Conservation (phyloP, 2,329 filamentous ascomycete species). For the Chrysoporthe austroafricana region DNA sequence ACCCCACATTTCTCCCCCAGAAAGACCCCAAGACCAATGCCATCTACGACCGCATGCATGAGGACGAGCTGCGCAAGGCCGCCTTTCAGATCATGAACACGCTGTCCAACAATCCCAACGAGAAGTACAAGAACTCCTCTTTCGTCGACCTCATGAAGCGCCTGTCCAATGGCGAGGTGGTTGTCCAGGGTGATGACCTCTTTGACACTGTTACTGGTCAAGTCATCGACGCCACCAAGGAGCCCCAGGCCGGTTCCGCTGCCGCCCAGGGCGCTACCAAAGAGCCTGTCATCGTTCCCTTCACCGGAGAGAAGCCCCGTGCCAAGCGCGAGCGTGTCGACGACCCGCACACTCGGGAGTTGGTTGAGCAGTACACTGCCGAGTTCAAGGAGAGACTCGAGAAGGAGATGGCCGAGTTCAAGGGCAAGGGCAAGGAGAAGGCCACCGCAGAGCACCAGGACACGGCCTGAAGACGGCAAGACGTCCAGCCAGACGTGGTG, state of each 20-base stretch:
- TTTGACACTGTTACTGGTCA: slow-evolving; percentile 43
- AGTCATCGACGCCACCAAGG: slow-evolving; percentile 14
- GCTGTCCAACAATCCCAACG: slow-evolving; percentile 68
- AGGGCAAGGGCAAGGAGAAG: slow-evolving; percentile 13
- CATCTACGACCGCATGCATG: slow-evolving; percentile 45
- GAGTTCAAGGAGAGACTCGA: too few relatives aligned
- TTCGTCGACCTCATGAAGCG: slow-evolving; percentile 79
- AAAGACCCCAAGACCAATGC: slow-evolving; percentile 39
- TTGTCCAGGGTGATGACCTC: slow-evolving; percentile 71
- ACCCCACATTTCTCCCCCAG: slow-evolving; percentile 33
- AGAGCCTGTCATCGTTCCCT: background rate
- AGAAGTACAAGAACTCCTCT: slow-evolving; percentile 78
- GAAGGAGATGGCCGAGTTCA: background rate
- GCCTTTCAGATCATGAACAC: slow-evolving; percentile 72
- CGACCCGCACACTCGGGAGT: background rate
- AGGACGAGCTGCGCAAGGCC: slow-evolving; percentile 72
- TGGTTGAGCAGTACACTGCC: too few relatives aligned
- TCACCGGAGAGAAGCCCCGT: background rate
- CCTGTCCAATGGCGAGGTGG: slow-evolving; percentile 72
- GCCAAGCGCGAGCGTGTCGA: background rate
- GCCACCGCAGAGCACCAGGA: background rate
- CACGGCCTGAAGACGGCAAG: slow-evolving; percentile 14
- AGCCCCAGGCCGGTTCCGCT: background rate
- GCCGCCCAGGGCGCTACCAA: background rate
- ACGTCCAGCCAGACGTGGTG: slow-evolving; percentile 23